A percentile compares a stretch with the other conserved stretches of the same genome.
phyloP scores from a whole-genome alignment of 106 monocot genomes.

The Platanthera zijinensis region DNA sequence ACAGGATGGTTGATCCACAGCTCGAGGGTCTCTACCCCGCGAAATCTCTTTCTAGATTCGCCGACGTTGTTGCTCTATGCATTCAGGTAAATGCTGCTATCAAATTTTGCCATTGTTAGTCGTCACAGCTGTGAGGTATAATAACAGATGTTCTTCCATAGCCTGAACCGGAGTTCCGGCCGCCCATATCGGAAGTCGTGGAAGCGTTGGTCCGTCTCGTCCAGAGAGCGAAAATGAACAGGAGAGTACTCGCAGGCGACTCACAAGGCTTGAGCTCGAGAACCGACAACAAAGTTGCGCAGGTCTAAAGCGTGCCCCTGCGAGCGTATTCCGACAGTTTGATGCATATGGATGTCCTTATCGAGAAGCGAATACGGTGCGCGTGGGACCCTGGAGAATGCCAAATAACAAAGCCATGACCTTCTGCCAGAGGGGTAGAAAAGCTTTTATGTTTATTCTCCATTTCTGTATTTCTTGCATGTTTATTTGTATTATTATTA shows the following conservation, averaged over 20 bases:
- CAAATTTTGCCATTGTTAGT: not conserved
- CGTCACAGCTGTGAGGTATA: not conserved
- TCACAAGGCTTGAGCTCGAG: not conserved
- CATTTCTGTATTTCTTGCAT: no score
- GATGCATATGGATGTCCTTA: no score
- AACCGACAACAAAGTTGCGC: not conserved
- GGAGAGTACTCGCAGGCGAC: conserved; percentile 34
- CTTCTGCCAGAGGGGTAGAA: no score
- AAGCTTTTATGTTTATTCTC: no score
- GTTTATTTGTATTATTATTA: no score
- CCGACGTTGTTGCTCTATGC: conserved; percentile 86
- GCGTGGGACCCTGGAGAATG: no score
- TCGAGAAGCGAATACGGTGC: no score
- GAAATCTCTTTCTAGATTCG: conserved; percentile 91
- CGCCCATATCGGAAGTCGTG: conserved; percentile 66
- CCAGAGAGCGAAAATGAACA: conserved; percentile 57
- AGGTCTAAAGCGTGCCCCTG: not conserved
- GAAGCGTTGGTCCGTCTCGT: conserved; percentile 55
- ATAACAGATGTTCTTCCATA: conserved; percentile 7
- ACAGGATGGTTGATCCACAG: conserved; percentile 88
- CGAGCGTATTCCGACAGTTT: no score
- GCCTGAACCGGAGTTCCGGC: conserved; percentile 60
- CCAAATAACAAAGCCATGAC: no score
- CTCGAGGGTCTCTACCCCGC: conserved; percentile 87
- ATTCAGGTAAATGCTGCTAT: conserved; percentile 52